Conservation (phyloP, 305 asterid species). For the Plantago lanceolata region DNA sequence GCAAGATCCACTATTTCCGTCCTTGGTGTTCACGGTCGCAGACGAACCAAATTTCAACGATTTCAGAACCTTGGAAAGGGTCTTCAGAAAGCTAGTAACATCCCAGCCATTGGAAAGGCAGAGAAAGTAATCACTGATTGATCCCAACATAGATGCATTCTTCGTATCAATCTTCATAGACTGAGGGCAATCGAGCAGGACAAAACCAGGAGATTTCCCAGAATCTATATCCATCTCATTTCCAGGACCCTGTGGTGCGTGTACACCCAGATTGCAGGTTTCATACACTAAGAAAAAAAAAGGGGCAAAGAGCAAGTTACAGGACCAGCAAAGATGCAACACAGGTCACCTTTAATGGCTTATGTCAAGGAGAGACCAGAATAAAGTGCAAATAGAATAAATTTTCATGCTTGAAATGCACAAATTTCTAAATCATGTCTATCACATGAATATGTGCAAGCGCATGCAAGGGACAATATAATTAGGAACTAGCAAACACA, state of each 20-base stretch:
- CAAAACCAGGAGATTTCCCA: conserved; percentile 91
- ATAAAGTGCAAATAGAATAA: neutral
- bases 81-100: conserved; percentile 82
- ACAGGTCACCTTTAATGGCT: conserved; percentile 15
- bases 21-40: conserved; percentile 59
- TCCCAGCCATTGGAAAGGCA: conserved; percentile 99
- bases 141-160: conserved; percentile 93
- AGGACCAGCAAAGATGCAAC: conserved; percentile 11
- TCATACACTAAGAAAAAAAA: conserved; percentile 61
- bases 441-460: conserved; percentile 15
- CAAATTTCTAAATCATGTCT: neutral
- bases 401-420: neutral
- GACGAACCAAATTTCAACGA: conserved; percentile 75
- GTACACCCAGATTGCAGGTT: conserved; percentile 94
- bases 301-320: conserved; percentile 21
- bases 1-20: conserved; percentile 86
- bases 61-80: conserved; percentile 86
- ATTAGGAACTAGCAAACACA: neutral
- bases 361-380: neutral
- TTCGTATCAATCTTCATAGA: conserved; percentile 96
- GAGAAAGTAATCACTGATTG: conserved; percentile 96
- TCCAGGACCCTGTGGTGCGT: conserved; percentile 77
- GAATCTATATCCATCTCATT: conserved; percentile 88
- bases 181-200: conserved; percentile 92
- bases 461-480: conserved; percentile 14